Percentiles rank a stretch among this genome's conserved stretches.
These are phyloP conservation scores for Nigrospora sphaerica DNA, from an alignment of 2,329 filamentous ascomycete species.

Conservation along the genomic window DNA sequence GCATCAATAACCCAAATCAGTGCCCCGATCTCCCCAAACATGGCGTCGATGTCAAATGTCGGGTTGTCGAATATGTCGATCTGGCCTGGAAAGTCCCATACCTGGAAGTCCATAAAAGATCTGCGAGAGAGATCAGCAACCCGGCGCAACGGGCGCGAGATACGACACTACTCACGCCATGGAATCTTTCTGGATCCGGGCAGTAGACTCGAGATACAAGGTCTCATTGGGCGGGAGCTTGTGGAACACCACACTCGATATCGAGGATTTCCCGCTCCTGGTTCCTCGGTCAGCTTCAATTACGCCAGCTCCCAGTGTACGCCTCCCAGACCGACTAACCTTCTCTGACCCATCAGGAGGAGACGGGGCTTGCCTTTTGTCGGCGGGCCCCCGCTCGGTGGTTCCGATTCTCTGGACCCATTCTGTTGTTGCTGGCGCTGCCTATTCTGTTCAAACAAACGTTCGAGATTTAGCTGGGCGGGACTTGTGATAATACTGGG, in stretches of 20 bases:
- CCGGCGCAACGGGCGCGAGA: background rate
- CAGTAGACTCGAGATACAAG: slow-evolving; percentile 90
- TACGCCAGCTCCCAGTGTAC: background rate
- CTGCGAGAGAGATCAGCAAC: slow-evolving; percentile 35
- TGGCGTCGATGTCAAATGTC: slow-evolving; percentile 82
- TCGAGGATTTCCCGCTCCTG: slow-evolving; percentile 96
- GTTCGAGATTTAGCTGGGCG: slow-evolving; percentile 57
- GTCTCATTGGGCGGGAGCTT: slow-evolving; percentile 96
- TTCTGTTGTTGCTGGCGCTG: slow-evolving; percentile 41
- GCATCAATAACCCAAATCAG: slow-evolving; percentile 98
- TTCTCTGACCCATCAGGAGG: slow-evolving; percentile 89
- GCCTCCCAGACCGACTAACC: slow-evolving; percentile 46
- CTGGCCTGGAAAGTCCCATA: slow-evolving; percentile 96
- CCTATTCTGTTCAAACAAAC: slow-evolving; percentile 55
- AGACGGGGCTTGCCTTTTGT: slow-evolving; percentile 72
- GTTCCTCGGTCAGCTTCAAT: background rate
- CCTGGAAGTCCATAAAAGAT: slow-evolving; percentile 98
- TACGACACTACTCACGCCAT: slow-evolving; percentile 70
- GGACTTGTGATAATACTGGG: slow-evolving; percentile 37
- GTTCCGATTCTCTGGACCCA: slow-evolving; percentile 35
- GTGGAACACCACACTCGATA: slow-evolving; percentile 98
- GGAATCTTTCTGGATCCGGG: slow-evolving; percentile 86
- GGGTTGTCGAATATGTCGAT: slow-evolving; percentile 83
- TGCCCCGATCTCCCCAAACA: slow-evolving; percentile 90
- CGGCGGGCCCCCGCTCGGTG: slow-evolving; percentile 32